phyloP scores from a whole-genome alignment of 176 grass and related monocot genomes.

The Urochloa ruziziensis region DNA sequence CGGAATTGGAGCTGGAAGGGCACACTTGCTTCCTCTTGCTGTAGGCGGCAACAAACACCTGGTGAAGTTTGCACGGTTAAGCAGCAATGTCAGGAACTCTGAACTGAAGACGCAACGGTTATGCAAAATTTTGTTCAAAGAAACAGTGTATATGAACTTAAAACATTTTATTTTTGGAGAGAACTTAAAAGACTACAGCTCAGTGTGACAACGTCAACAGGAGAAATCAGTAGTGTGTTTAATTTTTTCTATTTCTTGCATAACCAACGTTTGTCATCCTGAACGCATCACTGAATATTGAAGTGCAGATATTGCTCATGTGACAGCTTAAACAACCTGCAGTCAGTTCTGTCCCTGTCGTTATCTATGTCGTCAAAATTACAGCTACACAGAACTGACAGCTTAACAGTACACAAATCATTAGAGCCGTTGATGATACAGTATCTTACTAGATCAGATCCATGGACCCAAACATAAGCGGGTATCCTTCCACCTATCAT shows the following conservation, averaged over 20 bases:
- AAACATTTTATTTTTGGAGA: neutral
- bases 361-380: slow-evolving; percentile 23
- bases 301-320: neutral
- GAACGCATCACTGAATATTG: neutral
- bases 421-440: neutral
- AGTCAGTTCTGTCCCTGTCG: slow-evolving; percentile 31
- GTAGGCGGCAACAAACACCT: slow-evolving; percentile 92
- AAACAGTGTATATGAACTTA: neutral
- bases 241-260: neutral
- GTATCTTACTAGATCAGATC: slow-evolving; percentile 41
- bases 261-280: neutral
- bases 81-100: neutral
- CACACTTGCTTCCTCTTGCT: slow-evolving; percentile 82
- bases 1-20: slow-evolving; percentile 46
- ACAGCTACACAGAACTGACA: slow-evolving; percentile 37
- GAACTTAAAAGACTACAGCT: neutral
- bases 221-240: neutral
- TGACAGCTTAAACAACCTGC: slow-evolving; percentile 8
- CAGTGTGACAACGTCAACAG: neutral
- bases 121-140: neutral
- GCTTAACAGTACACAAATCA: slow-evolving; percentile 31
- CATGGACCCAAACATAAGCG: neutral
- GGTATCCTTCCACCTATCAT: neutral
- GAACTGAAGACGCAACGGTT: neutral
- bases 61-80: slow-evolving; percentile 29